Evolutionary conservation across 2,329 filamentous ascomycete species (phyloP).

Genomic region (Podosphaera leucotricha): DNA sequence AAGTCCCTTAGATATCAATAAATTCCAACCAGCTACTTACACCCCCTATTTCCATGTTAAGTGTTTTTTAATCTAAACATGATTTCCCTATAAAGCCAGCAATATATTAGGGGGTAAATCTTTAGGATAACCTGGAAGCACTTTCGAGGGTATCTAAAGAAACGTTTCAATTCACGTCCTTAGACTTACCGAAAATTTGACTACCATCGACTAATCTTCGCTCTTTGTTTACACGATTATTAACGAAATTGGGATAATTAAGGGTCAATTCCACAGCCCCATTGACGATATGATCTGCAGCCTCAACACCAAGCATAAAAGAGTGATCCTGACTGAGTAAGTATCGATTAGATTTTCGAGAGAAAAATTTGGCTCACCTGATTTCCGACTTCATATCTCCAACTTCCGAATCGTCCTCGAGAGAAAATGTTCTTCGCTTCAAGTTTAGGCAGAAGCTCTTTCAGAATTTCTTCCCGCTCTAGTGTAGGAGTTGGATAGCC

Average conservation of each 20-base stretch:
- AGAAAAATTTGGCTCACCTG: background rate
- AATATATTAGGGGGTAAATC: background rate
- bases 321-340: slow-evolving; percentile 35
- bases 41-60: no score
- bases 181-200: slow-evolving; percentile 10
- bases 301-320: slow-evolving; percentile 58
- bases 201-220: slow-evolving; percentile 17
- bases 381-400: slow-evolving; percentile 66
- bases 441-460: slow-evolving; percentile 76
- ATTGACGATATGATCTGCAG: slow-evolving; percentile 49
- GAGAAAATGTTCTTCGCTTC: slow-evolving; percentile 83
- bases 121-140: background rate
- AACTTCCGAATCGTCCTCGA: slow-evolving; percentile 89
- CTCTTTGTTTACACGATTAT: slow-evolving; percentile 21
- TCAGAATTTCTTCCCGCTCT: slow-evolving; percentile 86
- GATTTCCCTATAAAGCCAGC: background rate
- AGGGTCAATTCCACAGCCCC: slow-evolving; percentile 51
- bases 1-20: no score
- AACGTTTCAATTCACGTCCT: background rate
- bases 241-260: slow-evolving; percentile 60
- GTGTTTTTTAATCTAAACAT: background rate
- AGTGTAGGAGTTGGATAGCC: slow-evolving; percentile 90
- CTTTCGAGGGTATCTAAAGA: background rate
- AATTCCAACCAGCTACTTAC: no score
- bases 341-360: background rate